Evolutionary conservation across 2,329 filamentous ascomycete species (phyloP), one percentile per base, ranked within the genome.

Genomic region (Epichloe aotearoae): DNA sequence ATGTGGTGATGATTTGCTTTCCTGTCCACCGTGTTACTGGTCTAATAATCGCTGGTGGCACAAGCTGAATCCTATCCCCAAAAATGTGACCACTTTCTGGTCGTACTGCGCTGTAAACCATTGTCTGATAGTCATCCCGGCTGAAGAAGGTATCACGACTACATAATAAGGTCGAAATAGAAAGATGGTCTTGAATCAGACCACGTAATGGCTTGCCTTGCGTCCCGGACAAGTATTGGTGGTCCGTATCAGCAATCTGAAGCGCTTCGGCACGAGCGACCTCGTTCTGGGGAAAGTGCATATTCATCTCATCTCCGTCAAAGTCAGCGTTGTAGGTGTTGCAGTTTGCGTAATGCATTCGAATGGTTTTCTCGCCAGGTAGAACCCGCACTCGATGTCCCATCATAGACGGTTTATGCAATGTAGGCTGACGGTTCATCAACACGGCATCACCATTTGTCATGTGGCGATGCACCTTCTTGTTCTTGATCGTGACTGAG

Each of bases 301-400:
- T 94, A 67, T 98, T 98, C 93, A 98, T 98, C 68, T 98, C 93
- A 64, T 98, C 93, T 66, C 93, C 93, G 62, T 98, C 94, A 63
- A 98, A 98, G 75, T 98, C 93, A 34, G 93, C 93, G 61, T 98
- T 98, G 75, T 98, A 98, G 0, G 93, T 96, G 63, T 98, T 98
- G 67, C 93, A 97, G 66, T 98, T 98, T 61, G 93, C 91, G 69
- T 98, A 98, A 72, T 98, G 93, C 91, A 98, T 97, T 57, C 93
- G 89, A 64, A 98, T 90, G 0, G 93, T 97, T 70, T 95, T 95
- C 67, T 98, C 94, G 37, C 89, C 90, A 0, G 88, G 87, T 17
- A 98, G 72, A 5, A 98, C 91, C 53, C 90, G 82, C 48, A 93
- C 93, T 59, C 90, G 81, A 70, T 98, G 93, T 53, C 88, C 90